Evolutionary conservation across 306 rosid genomes (phyloP).

Genomic region (Malus sieversii): DNA sequence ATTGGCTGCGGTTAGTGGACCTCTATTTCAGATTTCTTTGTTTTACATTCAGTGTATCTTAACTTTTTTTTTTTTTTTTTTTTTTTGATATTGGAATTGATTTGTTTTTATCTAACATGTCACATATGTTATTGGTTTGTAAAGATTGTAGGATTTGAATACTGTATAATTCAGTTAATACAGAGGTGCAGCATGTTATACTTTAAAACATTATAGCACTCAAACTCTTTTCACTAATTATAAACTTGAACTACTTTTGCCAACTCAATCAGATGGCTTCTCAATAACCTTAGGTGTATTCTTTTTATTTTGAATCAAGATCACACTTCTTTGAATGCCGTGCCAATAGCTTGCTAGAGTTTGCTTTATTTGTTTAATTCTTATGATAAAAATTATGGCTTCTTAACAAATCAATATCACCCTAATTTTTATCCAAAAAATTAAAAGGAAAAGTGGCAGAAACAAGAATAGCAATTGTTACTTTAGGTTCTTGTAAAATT

Average conservation of each 20-base stretch:
- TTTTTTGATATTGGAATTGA: not conserved
- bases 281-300: not conserved
- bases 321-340: not conserved
- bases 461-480: not conserved
- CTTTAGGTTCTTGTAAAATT: not conserved
- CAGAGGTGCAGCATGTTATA: not conserved
- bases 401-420: not conserved
- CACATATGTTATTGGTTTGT: not conserved
- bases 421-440: not conserved
- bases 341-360: not conserved
- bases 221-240: not conserved
- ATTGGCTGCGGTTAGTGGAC: conserved; percentile 47
- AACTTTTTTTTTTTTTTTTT: not conserved
- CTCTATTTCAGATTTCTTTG: conserved; percentile 6
- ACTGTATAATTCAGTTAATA: not conserved
- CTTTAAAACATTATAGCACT: not conserved
- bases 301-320: not conserved
- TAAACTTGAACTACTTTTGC: not conserved
- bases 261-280: not conserved
- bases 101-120: not conserved
- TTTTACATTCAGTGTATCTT: not conserved
- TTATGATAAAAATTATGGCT: not conserved
- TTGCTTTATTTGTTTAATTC: not conserved
- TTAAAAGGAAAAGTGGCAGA: not conserved
- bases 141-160: not conserved